Percentiles rank a stretch among this genome's conserved stretches.
These are phyloP conservation scores for Pseudoneurospora amorphoporcata DNA, from an alignment of 495 filamentous ascomycete species.

Conservation along the genomic window DNA sequence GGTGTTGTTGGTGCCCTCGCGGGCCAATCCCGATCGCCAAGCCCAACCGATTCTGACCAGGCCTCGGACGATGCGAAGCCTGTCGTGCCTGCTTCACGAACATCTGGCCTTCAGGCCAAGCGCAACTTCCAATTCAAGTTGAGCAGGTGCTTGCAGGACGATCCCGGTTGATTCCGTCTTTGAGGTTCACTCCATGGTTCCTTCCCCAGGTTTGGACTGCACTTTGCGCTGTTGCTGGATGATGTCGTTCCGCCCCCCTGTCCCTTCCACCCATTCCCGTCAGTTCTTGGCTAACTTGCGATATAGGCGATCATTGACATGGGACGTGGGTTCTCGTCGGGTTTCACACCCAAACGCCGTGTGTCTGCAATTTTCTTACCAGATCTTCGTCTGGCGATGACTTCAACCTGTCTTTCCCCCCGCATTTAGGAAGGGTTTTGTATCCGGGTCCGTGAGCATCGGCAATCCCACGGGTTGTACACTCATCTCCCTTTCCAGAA, in stretches of 20 bases:
- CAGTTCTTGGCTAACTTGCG: background rate
- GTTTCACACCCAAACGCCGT: background rate
- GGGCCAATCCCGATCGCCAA: background rate
- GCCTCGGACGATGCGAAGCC: background rate
- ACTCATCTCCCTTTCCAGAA: background rate
- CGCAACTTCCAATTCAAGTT: background rate
- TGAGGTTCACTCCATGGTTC: background rate
- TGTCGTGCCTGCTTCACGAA: background rate
- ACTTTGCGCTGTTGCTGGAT: background rate
- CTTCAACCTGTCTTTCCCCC: background rate
- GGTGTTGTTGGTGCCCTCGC: background rate
- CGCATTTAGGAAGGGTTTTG: background rate
- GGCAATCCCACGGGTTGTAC: background rate
- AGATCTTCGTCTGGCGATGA: background rate
- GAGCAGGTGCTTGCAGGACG: background rate
- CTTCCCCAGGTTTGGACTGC: background rate
- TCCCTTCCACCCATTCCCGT: background rate
- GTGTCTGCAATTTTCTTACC: background rate
- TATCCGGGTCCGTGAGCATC: background rate
- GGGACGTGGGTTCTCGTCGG: background rate
- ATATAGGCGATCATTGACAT: background rate
- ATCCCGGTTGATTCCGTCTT: background rate
- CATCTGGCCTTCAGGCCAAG: no score
- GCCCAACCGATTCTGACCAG: background rate
- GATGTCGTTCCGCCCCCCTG: background rate